Percentiles rank a stretch among this genome's conserved stretches.
Evolutionary conservation across 2,329 filamentous ascomycete species (phyloP).

Genomic region (Clarireedia paspali): DNA sequence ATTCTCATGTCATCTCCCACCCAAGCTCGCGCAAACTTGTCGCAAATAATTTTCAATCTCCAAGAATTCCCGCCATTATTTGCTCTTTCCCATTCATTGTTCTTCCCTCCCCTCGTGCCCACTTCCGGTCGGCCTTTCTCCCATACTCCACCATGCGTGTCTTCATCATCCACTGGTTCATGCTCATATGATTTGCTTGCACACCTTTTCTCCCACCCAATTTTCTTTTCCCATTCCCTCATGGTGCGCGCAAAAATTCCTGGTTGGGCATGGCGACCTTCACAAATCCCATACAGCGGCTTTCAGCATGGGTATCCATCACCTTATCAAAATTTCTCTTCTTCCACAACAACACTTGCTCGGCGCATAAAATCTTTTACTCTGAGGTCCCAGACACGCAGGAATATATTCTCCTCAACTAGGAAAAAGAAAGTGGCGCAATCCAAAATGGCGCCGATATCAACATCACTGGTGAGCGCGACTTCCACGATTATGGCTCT

Average conservation of each 20-base stretch:
- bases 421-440: conserved; percentile 11
- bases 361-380: neutral
- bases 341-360: neutral
- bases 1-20: no score
- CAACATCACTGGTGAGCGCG: conserved; percentile 16
- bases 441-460: conserved; percentile 16
- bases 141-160: conserved; percentile 9
- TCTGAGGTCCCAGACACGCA: conserved; percentile 5
- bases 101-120: neutral
- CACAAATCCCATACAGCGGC: neutral
- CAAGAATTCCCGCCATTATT: no score
- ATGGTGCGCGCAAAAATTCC: conserved; percentile 19
- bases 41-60: no score
- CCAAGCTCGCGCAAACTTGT: no score
- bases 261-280: conserved; percentile 14
- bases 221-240: conserved; percentile 8
- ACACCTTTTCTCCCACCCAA: neutral
- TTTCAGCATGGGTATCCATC: neutral
- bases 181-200: conserved; percentile 3
- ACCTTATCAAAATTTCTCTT: neutral
- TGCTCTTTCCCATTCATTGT: neutral
- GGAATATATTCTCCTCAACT: conserved; percentile 15
- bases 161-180: conserved; percentile 4
- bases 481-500: conserved; percentile 22
- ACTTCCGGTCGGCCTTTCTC: conserved; percentile 3